Conservation (phyloP, 2,329 filamentous ascomycete genomes). For the Orbilia quercus region DNA sequence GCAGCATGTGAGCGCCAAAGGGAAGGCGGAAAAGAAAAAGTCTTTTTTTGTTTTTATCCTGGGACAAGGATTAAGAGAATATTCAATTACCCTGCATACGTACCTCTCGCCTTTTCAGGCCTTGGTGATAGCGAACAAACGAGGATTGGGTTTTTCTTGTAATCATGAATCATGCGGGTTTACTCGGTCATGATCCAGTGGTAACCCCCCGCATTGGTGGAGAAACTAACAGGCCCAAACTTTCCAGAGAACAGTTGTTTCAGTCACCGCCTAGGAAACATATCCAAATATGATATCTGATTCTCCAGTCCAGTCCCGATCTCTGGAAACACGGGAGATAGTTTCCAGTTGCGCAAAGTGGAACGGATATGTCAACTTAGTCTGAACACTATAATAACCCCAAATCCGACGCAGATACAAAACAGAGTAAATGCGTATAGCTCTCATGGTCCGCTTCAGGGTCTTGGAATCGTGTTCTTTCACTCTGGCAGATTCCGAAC, state of each 20-base stretch:
- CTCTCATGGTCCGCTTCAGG: too few species aligned
- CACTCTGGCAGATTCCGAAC: constrained; percentile 28
- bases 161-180: constrained; percentile 19
- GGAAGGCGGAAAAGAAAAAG: constrained; percentile 41
- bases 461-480: constrained; percentile 24
- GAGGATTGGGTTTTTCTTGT: constrained; percentile 23
- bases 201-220: constrained; percentile 42
- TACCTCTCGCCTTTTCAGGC: constrained; percentile 8
- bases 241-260: constrained; percentile 11
- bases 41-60: constrained; percentile 33
- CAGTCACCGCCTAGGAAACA: constrained; percentile 17
- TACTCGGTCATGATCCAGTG: constrained; percentile 9
- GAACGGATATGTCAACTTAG: too few species aligned
- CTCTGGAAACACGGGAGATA: too few species aligned
- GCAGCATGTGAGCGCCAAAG: constrained; percentile 14
- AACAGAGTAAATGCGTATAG: too few species aligned
- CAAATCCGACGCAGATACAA: too few species aligned
- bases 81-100: constrained; percentile 29
- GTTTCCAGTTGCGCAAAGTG: too few species aligned
- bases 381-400: too few species aligned
- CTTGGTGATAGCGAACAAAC: constrained; percentile 40
- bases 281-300: not conserved
- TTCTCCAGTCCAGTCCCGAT: too few species aligned
- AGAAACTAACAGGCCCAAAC: constrained; percentile 47
- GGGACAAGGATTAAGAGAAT: constrained; percentile 35